Percentiles rank a stretch among this genome's conserved stretches.
Conservation (phyloP, 768 basidiomycete genomes). For the Russula griseocarnosa region DNA sequence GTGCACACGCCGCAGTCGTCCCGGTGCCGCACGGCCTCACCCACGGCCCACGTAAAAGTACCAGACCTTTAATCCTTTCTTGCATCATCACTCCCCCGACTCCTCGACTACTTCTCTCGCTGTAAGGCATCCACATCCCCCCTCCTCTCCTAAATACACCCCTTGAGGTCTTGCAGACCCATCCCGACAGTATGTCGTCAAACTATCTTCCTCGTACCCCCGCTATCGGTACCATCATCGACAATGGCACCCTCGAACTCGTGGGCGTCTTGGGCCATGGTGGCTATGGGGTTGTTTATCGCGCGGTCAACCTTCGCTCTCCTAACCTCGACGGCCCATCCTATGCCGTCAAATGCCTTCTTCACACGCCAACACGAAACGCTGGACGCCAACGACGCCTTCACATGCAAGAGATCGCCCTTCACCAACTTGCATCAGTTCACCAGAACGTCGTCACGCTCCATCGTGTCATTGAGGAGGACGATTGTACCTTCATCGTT, state of each 20-base stretch:
- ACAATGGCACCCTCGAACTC: constrained; percentile 76
- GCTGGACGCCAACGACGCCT: constrained; percentile 57
- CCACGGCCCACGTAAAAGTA: constrained; percentile 34
- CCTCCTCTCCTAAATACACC: constrained; percentile 7
- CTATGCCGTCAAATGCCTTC: constrained; percentile 91
- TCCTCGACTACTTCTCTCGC: constrained; percentile 30
- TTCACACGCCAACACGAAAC: constrained; percentile 47
- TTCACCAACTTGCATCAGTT: constrained; percentile 69
- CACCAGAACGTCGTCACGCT: constrained; percentile 84
- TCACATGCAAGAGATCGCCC: constrained; percentile 84
- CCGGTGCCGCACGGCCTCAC: constrained; percentile 34
- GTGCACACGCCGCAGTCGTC: constrained; percentile 35
- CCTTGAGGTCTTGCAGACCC: constrained; percentile 19
- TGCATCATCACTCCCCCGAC: constrained; percentile 33
- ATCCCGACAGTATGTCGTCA: constrained; percentile 33
- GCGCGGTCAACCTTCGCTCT: constrained; percentile 58
- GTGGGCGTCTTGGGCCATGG: constrained; percentile 86
- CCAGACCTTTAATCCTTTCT: constrained; percentile 26
- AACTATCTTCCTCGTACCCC: constrained; percentile 40
- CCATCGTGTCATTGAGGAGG: constrained; percentile 83
- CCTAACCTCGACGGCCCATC: constrained; percentile 44
- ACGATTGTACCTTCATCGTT: constrained; percentile 78
- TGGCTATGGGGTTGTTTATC: constrained; percentile 94
- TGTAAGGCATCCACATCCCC: constrained; percentile 18
- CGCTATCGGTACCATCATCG: constrained; percentile 73